Evolutionary conservation across 208 protist genomes (phyloP), one percentile per base, ranked within the genome.

Genomic region (Trypanosoma melophagium): DNA sequence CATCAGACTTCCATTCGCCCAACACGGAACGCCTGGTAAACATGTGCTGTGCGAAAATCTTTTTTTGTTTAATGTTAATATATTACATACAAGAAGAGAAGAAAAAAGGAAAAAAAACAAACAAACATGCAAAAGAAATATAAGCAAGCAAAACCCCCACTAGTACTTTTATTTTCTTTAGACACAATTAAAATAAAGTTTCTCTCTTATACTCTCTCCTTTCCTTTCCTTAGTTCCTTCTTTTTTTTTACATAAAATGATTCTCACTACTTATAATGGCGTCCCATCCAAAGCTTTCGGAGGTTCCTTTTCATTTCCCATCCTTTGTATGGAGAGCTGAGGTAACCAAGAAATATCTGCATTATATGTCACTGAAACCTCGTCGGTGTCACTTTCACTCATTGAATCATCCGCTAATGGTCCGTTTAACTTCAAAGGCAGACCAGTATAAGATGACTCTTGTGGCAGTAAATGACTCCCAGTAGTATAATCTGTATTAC

Each of bases 1-100:
- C 47, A 66, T 83, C 76, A 28, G 63, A 42, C 66, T 79, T 80
- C 76, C 76, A 83, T 38, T 49, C 60, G 9, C 71, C 68, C 3
- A 70, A 56, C 4, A 74, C 53, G 10, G 51, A 52, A 45, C n/a
- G 47, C 35, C 42, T 35, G 14, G 9, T 31, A 21, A 66, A 44
- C 59, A 60, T 69, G 1, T 14, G 31, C 25, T 13, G 17, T 24
- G 14, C 3, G 8, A 51, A 51, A 22, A 59, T 3, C 24, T 8
- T 40, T 10, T 14, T 3, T 3, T 9, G 12, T 40, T 9, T 13
- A 57, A 16, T 22, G 17, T 19, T 59, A 42, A n/a, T 41, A 3
- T 59, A 41, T 9, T n/a, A 47, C 13, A 47, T n/a, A 17, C 13
- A 47, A 62, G n/a, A 47, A 57, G 45, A 74, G 68, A 57, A 53